Evolutionary conservation across 108 stramenopile genomes (phyloP), one percentile per base, ranked within the genome.

Genomic region (Cyclotella cryptica): DNA sequence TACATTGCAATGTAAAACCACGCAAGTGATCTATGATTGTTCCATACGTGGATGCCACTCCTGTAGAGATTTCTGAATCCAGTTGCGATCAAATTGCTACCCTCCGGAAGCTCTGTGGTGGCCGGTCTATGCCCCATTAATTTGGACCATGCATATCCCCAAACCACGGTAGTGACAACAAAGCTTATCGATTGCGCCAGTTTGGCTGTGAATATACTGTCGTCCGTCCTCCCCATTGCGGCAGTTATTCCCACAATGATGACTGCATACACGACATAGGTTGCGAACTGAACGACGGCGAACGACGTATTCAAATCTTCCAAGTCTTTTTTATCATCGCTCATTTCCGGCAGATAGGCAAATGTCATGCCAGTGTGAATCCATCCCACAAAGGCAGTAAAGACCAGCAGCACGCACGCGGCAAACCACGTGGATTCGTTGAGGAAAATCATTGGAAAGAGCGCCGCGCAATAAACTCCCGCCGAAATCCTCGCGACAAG

Each of bases 281-380:
- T 78, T 21, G 19, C 52, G 71, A 79, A 94, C 18, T 76, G 79
- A 24, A 77, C 53, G 14, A 92, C 83, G 18, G 88, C 89, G 71
- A 90, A 92, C 18, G 68, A 80, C 17, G 87, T 76, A 21, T 88
- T 88, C 30, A 81, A 88, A 51, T 77, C 61, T 59, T 81, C 84
- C 26, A 94, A 47, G 28, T 79, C 61, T 51, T 84, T 45, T 53
- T 88, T 86, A 54, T 84, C 70, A 8, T 81, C 54, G 10, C 84
- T 89, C 52, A 94, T 81, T 74, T 94, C 93, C 11, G 93, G 93
- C 0, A 94, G 74, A 65, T 94, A 94, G 0, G 93, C 90, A 80
- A 83, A 88, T 17, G 83, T 54, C 24, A 92, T 74, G n/a, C 85
- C 61, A 14, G 80, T 86, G 61, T 92, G 91, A 27, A 86, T 80